These are phyloP conservation scores for Melampsora larici-populina DNA, from an alignment of 1,284 basidiomycete species.

Conservation along the genomic window DNA sequence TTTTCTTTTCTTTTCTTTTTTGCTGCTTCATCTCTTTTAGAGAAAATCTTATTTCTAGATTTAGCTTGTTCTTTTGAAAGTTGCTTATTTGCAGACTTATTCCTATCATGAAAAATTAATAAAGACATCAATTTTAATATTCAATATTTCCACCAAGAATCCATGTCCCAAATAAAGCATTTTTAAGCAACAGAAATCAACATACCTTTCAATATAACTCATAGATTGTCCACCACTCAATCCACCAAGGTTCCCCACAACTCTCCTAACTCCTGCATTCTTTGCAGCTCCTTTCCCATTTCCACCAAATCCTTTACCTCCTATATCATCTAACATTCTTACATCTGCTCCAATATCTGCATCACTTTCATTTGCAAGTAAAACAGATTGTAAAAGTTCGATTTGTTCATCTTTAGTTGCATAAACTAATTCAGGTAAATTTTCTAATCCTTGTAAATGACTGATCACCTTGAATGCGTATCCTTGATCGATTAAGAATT, in stretches of 20 bases:
- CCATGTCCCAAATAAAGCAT: no score
- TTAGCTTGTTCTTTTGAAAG: conserved; percentile 48
- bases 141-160: background rate
- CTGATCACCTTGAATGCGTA: conserved; percentile 99
- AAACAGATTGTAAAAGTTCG: conserved; percentile 83
- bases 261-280: conserved; percentile 48
- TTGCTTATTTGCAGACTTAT: conserved; percentile 52
- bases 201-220: conserved; percentile 51
- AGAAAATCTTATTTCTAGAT: conserved; percentile 40
- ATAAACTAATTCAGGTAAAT: conserved; percentile 85
- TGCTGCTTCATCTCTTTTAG: conserved; percentile 40
- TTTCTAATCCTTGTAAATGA: conserved; percentile 85
- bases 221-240: conserved; percentile 54
- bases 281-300: conserved; percentile 29
- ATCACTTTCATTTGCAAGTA: conserved; percentile 85
- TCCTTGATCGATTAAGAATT: conserved; percentile 95
- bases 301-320: conserved; percentile 7
- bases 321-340: conserved; percentile 59
- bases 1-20: conserved; percentile 41
- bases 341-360: conserved; percentile 78
- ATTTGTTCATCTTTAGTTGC: conserved; percentile 87
- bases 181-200: no score
- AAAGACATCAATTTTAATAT: background rate
- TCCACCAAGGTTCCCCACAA: conserved; percentile 52
- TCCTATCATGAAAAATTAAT: conserved; percentile 47